Evolutionary conservation across 2,329 filamentous ascomycete species (phyloP), one percentile per base, ranked within the genome.

Genomic region (Plenodomus lindquistii): DNA sequence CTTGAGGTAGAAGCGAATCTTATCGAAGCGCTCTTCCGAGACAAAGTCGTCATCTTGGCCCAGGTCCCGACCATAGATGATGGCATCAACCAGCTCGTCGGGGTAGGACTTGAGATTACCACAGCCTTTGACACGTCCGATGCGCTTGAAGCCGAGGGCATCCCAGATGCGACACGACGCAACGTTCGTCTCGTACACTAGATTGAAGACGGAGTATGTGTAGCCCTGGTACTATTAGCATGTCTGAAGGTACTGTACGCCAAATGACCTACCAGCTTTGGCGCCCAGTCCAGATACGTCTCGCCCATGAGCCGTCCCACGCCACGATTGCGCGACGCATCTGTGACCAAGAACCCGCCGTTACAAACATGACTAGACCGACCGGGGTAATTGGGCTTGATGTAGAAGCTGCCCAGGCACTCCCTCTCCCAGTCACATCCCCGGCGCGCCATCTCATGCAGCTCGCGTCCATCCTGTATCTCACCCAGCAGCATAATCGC

Each of bases 1-100:
- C 75, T 96, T 95, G 68, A 97, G 85, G 75, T 97, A 97, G 79
- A 89, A 97, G 67, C 92, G 88, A 71, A 97, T 97, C 80, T 97
- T 97, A 79, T 97, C 93, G 79, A 97, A 97, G 62, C 94, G 89
- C 77, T 97, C 92, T 79, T 97, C 92, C 73, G 88, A 92, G 64
- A 93, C 87, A 70, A 89, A 86, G 71, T 94, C 89, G 69, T 94
- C 90, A 63, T 90, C 87, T 31, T 75, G 74, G 44, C 75, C 77
- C 2, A 81, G 67, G 52, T 85, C 82, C 19, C 83, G 76, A 5
- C 91, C 91, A 74, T 77, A 80, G 48, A 80, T 79, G 63, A 80
- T 79, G 18, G 77, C 77, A 51, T 80, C 77, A 10, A 80, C 71
- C 6, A 75, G 66, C 45, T 77, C 71, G 47, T 64, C 67, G 0